These are phyloP conservation scores for Zymoseptoria ardabiliae DNA, from an alignment of 2,329 filamentous ascomycete species.

Conservation along the genomic window DNA sequence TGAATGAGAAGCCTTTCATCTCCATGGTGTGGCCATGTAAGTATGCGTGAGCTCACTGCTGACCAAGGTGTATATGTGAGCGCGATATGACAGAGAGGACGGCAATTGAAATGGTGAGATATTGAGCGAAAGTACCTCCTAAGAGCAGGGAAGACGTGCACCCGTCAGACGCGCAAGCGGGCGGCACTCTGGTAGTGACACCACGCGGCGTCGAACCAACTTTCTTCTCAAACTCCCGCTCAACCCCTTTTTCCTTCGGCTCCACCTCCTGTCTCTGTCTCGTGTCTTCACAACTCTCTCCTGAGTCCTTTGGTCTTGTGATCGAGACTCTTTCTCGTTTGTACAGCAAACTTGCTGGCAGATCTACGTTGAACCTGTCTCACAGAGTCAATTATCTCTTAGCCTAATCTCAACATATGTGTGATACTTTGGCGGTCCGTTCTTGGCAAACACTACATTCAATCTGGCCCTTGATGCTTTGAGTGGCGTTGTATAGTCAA, in stretches of 20 bases:
- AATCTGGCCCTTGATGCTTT: neutral
- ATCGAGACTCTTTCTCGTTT: too few species aligned
- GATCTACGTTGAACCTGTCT: too few species aligned
- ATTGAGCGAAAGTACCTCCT: neutral
- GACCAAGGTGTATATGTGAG: neutral
- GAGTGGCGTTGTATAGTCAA: neutral
- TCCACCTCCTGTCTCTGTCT: neutral
- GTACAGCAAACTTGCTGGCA: too few species aligned
- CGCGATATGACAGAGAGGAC: neutral
- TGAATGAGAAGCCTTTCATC: constrained; percentile 5
- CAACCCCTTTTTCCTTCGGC: neutral
- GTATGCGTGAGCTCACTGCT: neutral
- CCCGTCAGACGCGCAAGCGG: neutral
- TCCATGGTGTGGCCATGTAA: constrained; percentile 7
- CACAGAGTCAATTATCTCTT: too few species aligned
- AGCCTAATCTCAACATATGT: too few species aligned
- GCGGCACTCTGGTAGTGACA: neutral
- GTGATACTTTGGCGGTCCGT: too few species aligned
- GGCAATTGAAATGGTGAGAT: neutral
- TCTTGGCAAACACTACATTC: neutral
- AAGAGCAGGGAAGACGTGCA: neutral
- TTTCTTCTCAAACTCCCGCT: too few species aligned
- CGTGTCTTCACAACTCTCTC: too few species aligned
- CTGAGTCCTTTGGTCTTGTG: too few species aligned
- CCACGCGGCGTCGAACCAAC: neutral